Evolutionary conservation across 306 rosid genomes (phyloP), one percentile per base, ranked within the genome.

Genomic region (Fragaria ananassa): DNA sequence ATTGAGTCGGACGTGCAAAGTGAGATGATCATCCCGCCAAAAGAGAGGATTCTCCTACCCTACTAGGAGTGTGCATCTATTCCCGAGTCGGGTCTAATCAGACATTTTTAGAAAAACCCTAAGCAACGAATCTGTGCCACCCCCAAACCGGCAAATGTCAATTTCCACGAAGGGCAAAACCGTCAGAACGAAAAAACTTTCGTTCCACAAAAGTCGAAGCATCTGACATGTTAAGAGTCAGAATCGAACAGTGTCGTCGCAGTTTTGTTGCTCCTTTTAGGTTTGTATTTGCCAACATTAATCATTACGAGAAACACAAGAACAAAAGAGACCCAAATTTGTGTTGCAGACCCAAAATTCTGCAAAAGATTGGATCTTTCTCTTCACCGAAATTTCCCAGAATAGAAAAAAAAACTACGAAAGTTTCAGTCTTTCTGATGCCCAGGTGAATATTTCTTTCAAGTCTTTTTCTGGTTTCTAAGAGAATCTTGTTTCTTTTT

Each of bases 181-280:
- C 63, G 83, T 74, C 79, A 70, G 42, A 18, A 69, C 54, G 13
- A 6, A 35, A 35, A 70, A 13, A 45, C 56, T 25, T 11, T 1
- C 29, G 1, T 65, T 65, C 72, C 77, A 79, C 76, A 75, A 71
- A 78, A 50, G 10, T 39, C 49, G 27, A 60, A 69, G 70, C 68
- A 74, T 85, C 57, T 79, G 77, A 79, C 76, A 64, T 27, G 41
- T 60, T 68, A 10, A 73, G 47, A 85, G 86, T 82, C 86, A 60
- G 82, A 82, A 79, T 76, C 82, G 54, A 79, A 68, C 61, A 31
- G 62, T 13, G 79, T 70, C 80, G 54, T 74, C 64, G 66, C 83
- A 63, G 75, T 71, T 75, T 85, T 65, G 70, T 79, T 76, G 79
- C 77, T 65, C 34, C n/a, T 76, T 69, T 64, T 50, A 64, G 76